A percentile compares a stretch with the other conserved stretches of the same genome.
phyloP scores from a whole-genome alignment of 164 flowering plant genomes.

The Santalum album region DNA sequence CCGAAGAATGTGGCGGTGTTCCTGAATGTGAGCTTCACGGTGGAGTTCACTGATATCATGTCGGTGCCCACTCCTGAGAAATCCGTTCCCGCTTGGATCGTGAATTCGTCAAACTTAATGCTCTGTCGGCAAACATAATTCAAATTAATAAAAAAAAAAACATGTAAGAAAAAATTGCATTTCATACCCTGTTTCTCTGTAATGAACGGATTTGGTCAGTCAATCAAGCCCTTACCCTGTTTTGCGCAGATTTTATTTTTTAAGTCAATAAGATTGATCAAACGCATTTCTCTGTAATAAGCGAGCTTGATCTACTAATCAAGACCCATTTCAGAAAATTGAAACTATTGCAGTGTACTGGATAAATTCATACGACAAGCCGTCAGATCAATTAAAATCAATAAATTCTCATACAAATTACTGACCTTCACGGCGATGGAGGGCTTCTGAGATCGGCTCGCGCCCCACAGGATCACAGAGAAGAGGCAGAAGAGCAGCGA shows the following conservation, averaged over 20 bases:
- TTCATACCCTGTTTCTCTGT: no score
- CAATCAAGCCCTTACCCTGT: no score
- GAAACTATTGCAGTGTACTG: no score
- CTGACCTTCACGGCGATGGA: slow-evolving; percentile 39
- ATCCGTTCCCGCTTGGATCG: slow-evolving; percentile 38
- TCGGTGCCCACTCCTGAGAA: slow-evolving; percentile 41
- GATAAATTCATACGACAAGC: no score
- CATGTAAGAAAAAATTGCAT: no score
- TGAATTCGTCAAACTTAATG: slow-evolving; percentile 29
- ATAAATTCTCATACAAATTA: no score
- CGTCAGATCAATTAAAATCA: no score
- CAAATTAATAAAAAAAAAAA: background rate
- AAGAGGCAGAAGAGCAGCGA: slow-evolving; percentile 35
- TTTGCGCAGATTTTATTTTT: no score
- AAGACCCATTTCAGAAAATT: background rate
- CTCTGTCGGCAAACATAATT: slow-evolving; percentile 18
- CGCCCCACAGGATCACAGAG: slow-evolving; percentile 53
- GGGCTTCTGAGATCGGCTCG: slow-evolving; percentile 52
- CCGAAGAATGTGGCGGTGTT: slow-evolving; percentile 48
- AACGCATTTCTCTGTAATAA: no score
- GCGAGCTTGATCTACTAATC: no score
- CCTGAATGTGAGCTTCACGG: slow-evolving; percentile 28
- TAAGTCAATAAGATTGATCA: no score
- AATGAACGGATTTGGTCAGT: no score
- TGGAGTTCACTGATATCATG: slow-evolving; percentile 37